Base-by-base conservation (phyloP, 2,329 filamentous ascomycete genomes). In the Colletotrichum sp. region DNA sequence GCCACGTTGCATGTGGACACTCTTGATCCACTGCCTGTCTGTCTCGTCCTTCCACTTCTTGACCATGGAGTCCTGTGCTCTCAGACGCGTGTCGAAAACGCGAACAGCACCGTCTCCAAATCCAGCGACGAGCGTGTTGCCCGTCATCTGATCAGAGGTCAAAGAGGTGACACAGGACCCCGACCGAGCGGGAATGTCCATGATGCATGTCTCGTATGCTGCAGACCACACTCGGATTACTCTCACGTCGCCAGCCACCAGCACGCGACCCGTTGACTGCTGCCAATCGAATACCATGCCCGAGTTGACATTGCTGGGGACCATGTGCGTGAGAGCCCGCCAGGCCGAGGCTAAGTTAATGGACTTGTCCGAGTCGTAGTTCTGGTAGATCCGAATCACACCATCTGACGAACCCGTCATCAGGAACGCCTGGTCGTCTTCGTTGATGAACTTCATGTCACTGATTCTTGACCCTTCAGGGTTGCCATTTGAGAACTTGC, bases 201-300 rank as follows among this genome's bases (percentile, higher is more conserved):
- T 95, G 69, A 95, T 92, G 86, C 96, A 99, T 49, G 97, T 94
- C 88, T 99, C 97, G 59, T 95, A 95, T 9, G 95, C 95, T 18
- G 96, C 96, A 82, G 98, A 97, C 97, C 97, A 99, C 39, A 99
- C 95, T 44, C 96, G 92, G 80, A 99, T 98, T 39, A 98, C 95
- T 74, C 97, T 95, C 70, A 98, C 95, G 83, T 99, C 97, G 60
- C 97, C 97, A 13, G 97, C 97, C 36, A 99, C 97, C n/a, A 99
- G 90, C 9, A 98, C 93, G 76, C 95, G 95, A 9, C 97, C 97
- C 79, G 95, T 95, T n/a, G 98, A 96, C 86, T 99, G 97, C 84
- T 99, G 96, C 97, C 97, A 99, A 84, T 99, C 96, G 83, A 99
- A 98, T 30, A 99, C 96, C 86, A 99, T 94, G 26, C 97, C 97